phyloP scores from a whole-genome alignment of 441 rosid genomes.

The Rhodomyrtus psidioides region DNA sequence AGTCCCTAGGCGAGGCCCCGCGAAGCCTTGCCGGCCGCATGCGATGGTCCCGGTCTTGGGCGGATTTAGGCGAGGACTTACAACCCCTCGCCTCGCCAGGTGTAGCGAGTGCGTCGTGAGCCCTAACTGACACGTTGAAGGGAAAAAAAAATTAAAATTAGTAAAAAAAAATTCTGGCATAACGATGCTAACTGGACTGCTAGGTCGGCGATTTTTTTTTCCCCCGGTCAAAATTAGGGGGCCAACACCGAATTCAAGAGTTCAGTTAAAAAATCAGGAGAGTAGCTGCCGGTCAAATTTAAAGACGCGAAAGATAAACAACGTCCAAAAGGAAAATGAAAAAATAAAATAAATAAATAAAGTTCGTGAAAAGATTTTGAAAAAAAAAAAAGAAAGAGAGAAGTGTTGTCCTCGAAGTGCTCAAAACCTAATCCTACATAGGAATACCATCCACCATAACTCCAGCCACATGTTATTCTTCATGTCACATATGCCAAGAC shows the following conservation, averaged over 20 bases:
- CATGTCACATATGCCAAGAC: neutral
- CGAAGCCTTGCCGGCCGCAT: too few species aligned
- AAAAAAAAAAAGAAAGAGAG: neutral
- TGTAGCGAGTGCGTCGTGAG: too few species aligned
- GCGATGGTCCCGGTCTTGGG: too few species aligned
- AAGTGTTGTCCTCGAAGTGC: neutral
- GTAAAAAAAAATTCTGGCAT: too few species aligned
- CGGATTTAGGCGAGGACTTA: too few species aligned
- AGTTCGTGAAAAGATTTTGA: neutral
- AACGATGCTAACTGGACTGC: too few species aligned
- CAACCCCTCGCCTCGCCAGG: too few species aligned
- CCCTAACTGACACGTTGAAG: too few species aligned
- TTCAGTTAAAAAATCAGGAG: neutral
- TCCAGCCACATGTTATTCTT: neutral
- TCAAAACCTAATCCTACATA: neutral
- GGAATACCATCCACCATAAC: neutral
- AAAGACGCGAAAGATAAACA: neutral
- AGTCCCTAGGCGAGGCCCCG: too few species aligned
- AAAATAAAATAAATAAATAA: neutral
- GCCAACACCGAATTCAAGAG: neutral
- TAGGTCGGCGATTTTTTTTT: too few species aligned
- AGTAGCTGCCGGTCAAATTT: neutral
- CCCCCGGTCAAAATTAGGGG: neutral
- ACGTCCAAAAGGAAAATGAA: neutral
- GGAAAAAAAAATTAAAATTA: too few species aligned